Evolutionary conservation across 2,329 filamentous ascomycete species (phyloP).

Genomic region (Penicillium sumatraense): DNA sequence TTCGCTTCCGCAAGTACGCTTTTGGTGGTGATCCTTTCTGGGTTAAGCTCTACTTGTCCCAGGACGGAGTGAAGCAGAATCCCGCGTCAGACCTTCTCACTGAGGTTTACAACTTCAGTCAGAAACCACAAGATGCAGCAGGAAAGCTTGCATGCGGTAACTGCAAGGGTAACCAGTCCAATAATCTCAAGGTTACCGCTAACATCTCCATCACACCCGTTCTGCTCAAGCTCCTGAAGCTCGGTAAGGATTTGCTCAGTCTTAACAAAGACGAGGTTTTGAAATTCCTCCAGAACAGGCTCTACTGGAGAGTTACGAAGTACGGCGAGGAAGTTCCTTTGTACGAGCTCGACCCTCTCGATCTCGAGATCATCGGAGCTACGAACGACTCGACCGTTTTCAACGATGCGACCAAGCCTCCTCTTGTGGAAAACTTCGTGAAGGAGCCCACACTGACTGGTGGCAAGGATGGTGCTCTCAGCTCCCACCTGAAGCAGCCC

Average conservation of each 20-base stretch:
- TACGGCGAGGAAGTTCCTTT: conserved; percentile 2
- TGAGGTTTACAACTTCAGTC: conserved; percentile 19
- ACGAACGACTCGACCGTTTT: conserved; percentile 12
- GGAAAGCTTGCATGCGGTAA: conserved; percentile 8
- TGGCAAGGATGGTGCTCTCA: conserved; percentile 10
- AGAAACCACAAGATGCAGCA: not conserved
- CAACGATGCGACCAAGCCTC: conserved; percentile 9
- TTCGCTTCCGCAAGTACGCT: conserved; percentile 12
- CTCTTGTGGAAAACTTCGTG: conserved; percentile 12
- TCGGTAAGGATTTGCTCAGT: conserved; percentile 5
- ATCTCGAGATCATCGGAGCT: conserved; percentile 11
- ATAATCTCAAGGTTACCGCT: conserved; percentile 7
- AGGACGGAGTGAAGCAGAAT: conserved; percentile 2
- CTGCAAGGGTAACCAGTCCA: conserved; percentile 10
- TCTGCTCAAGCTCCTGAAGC: conserved; percentile 6
- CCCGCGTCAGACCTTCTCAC: conserved; percentile 2
- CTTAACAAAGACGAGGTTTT: conserved; percentile 8
- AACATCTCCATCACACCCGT: conserved; percentile 12
- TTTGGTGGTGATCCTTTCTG: conserved; percentile 16
- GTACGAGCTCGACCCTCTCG: conserved; percentile 5
- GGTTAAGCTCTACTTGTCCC: conserved; percentile 8
- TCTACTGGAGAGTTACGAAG: conserved; percentile 13
- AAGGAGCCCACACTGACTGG: conserved; percentile 11
- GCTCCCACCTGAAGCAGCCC: conserved; percentile 11
- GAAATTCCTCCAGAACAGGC: conserved; percentile 3